Conservation (phyloP, 805 yeast genomes). For the Saccharomycopsis schoenii region DNA sequence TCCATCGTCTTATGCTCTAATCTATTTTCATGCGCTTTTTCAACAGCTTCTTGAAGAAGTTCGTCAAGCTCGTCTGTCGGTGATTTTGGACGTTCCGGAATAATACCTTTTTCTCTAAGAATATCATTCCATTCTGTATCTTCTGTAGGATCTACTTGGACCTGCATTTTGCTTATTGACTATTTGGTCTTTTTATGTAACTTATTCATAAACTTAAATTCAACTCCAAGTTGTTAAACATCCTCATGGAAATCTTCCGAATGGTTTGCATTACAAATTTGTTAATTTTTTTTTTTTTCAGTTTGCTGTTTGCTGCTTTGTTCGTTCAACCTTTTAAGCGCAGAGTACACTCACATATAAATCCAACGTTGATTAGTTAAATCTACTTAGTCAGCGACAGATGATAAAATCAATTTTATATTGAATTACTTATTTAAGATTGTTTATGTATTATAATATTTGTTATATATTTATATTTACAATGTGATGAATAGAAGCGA, state of each 20-base stretch:
- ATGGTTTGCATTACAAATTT: background rate
- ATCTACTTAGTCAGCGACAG: no score
- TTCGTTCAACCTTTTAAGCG: no score
- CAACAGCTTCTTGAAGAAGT: slow-evolving; percentile 75
- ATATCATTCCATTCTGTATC: slow-evolving; percentile 99
- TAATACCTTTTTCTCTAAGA: slow-evolving; percentile 77
- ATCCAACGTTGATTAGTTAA: no score
- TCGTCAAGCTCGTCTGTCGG: slow-evolving; percentile 83
- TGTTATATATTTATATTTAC: background rate
- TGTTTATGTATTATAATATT: background rate
- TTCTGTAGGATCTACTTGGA: slow-evolving; percentile 88
- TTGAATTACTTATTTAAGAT: no score
- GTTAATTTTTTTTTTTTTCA: no score
- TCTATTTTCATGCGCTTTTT: slow-evolving; percentile 71
- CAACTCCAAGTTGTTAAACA: background rate
- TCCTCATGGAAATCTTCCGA: background rate
- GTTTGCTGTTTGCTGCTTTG: background rate
- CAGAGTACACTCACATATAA: no score
- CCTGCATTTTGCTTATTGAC: slow-evolving; percentile 27
- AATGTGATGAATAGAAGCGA: background rate
- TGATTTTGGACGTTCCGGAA: slow-evolving; percentile 85
- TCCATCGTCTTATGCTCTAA: slow-evolving; percentile 67
- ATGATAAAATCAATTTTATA: no score
- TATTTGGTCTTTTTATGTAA: no score
- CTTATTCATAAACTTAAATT: background rate